Conservation (phyloP, 495 filamentous ascomycete genomes). For the Penicillium goetzii region DNA sequence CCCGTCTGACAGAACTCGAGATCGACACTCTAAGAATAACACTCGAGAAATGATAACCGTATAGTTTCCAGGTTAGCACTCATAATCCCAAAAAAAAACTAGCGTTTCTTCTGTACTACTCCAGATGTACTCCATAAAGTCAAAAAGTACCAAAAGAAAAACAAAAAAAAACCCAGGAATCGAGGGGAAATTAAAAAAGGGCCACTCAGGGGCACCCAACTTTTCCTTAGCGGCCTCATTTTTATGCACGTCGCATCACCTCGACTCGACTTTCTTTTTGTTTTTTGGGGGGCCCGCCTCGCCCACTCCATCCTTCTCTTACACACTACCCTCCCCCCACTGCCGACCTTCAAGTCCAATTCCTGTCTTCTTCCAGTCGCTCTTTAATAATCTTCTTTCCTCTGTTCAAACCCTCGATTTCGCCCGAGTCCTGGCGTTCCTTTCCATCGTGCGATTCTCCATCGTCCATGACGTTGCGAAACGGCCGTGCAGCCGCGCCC, state of each 20-base stretch:
- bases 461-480: constrained; percentile 23
- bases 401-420: not conserved
- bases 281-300: constrained; percentile 9
- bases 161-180: not conserved
- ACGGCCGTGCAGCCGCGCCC: constrained; percentile 27
- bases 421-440: constrained; percentile 7
- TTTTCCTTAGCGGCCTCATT: constrained; percentile 18
- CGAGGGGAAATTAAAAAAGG: not conserved
- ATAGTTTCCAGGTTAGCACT: no score
- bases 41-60: no score
- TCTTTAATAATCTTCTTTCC: constrained; percentile 12
- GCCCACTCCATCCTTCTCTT: constrained; percentile 1
- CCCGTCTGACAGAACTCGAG: not conserved
- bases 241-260: constrained; percentile 28
- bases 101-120: no score
- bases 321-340: constrained; percentile 17
- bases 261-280: constrained; percentile 7
- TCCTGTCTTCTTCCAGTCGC: constrained; percentile 12
- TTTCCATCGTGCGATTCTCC: not conserved
- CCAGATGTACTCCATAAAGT: not conserved
- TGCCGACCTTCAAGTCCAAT: constrained; percentile 17
- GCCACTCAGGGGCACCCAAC: constrained; percentile 9
- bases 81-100: no score
- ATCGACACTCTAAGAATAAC: not conserved
- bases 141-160: constrained; percentile 8